These are phyloP conservation scores for Pythium utonaiense DNA, from an alignment of 352 stramenopile genomes.

Conservation along the genomic window DNA sequence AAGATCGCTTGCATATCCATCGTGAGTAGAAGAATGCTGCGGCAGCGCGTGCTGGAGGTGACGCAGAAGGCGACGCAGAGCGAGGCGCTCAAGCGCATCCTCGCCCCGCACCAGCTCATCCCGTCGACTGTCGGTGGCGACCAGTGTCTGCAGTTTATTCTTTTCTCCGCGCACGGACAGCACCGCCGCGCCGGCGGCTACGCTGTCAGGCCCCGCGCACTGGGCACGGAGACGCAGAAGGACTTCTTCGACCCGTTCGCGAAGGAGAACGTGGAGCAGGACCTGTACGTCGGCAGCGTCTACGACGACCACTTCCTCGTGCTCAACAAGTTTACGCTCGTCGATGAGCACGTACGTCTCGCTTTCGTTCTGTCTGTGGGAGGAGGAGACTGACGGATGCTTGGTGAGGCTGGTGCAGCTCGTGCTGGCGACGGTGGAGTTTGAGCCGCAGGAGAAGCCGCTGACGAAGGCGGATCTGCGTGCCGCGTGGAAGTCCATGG, in stretches of 20 bases:
- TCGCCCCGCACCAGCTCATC: constrained; percentile 49
- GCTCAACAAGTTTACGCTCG: constrained; percentile 81
- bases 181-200: constrained; percentile 23
- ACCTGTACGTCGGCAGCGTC: constrained; percentile 61
- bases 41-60: constrained; percentile 57
- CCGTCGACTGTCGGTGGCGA: constrained; percentile 23
- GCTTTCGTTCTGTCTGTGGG: background rate
- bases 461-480: constrained; percentile 48
- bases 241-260: constrained; percentile 70
- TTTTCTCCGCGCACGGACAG: constrained; percentile 44
- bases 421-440: constrained; percentile 71
- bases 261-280: constrained; percentile 62
- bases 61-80: constrained; percentile 52
- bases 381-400: background rate
- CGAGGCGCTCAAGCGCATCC: constrained; percentile 62
- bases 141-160: constrained; percentile 40
- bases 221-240: constrained; percentile 23
- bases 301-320: constrained; percentile 75
- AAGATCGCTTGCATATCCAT: constrained; percentile 15
- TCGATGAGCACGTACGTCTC: constrained; percentile 62
- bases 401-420: constrained; percentile 16
- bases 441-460: constrained; percentile 57
- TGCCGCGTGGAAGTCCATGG: constrained; percentile 75
- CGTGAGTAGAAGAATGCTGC: constrained; percentile 36
- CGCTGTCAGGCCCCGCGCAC: constrained; percentile 36